These are phyloP conservation scores for Fennellomyces sp. DNA, from an alignment of 371 early-diverging fungal species.

Conservation along the genomic window DNA sequence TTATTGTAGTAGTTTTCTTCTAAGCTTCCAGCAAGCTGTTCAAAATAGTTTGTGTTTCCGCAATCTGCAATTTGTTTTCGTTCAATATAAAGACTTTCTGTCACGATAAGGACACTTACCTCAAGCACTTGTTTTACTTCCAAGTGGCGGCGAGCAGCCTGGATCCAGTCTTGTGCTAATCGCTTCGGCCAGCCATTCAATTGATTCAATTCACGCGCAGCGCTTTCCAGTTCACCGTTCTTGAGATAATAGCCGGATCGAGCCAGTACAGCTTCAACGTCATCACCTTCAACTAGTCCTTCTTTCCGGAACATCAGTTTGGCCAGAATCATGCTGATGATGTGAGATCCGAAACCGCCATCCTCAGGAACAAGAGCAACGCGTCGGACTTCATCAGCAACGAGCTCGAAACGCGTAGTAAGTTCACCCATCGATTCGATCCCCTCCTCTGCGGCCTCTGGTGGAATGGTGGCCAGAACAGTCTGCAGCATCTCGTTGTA, in stretches of 20 bases:
- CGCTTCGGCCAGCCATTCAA: constrained; percentile 89
- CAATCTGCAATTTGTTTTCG: constrained; percentile 10
- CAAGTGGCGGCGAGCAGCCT: constrained; percentile 75
- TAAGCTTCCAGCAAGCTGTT: constrained; percentile 26
- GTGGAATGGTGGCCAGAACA: constrained; percentile 64
- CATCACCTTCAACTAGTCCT: constrained; percentile 82
- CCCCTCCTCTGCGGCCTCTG: constrained; percentile 57
- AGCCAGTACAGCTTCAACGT: constrained; percentile 83
- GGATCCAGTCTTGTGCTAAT: constrained; percentile 87
- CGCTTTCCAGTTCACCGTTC: constrained; percentile 78
- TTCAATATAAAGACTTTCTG: background rate
- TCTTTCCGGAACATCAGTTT: constrained; percentile 78
- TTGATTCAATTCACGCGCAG: constrained; percentile 90
- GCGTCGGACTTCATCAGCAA: constrained; percentile 69
- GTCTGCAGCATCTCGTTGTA: constrained; percentile 57
- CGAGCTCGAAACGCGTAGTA: constrained; percentile 67
- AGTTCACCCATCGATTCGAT: constrained; percentile 72
- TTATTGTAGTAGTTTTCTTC: background rate
- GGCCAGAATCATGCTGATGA: constrained; percentile 70
- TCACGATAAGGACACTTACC: constrained; percentile 25
- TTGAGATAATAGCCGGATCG: constrained; percentile 74
- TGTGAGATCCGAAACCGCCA: constrained; percentile 82
- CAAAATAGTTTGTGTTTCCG: constrained; percentile 21
- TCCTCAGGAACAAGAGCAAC: constrained; percentile 87
- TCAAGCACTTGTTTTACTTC: constrained; percentile 87